Base-by-base conservation (phyloP, 352 stramenopile species). In the Phytophthora melonis region DNA sequence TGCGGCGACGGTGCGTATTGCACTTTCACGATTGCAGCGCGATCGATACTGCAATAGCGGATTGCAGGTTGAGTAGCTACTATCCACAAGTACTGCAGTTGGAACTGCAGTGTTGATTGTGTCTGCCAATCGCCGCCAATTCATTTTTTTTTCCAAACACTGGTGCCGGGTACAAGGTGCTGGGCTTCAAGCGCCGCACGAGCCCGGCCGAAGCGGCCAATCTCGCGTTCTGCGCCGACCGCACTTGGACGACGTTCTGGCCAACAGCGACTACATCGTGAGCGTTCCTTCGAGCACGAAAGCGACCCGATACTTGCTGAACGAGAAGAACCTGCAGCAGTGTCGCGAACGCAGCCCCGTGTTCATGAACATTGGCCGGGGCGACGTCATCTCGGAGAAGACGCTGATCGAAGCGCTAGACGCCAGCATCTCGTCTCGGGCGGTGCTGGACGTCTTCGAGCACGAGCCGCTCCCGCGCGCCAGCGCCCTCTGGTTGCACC, bases 361-460 rank as follows among this genome's bases (percentile, higher is more conserved):
- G 59, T 85, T 97, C 67, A 82, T 97, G 70, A 97, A 97, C 78
- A 86, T 94, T n/a, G 91, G 91, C 11, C 83, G 91, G 34, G 91
- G 91, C 41, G 88, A 95, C 63, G 73, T 97, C 25, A 84, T 96
- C 47, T 60, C 67, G 21, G 84, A 93, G 66, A 23, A 49, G 9
- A 72, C 69, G 34, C 66, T 97, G 34, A 10, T 95, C 19, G 43
- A 58, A n/a, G 84, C 88, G 41, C 75, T 97, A 13, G 83, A 94
- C 66, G 63, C 70, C 5, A 23, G 74, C 11, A 86, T 82, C 57
- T 78, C 95, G 16, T 81, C 79, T 13, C 68, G 56, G 8, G 77
- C 77, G 18, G 77, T 83, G 62, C 66, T 87, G 43, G 81, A 87
- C 45, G 79, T 86, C 36, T 77, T 81, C 23, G 74, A 82, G 11